phyloP scores from a whole-genome alignment of 2,329 filamentous ascomycete species.

The Stachybotrys chlorohalonatus region DNA sequence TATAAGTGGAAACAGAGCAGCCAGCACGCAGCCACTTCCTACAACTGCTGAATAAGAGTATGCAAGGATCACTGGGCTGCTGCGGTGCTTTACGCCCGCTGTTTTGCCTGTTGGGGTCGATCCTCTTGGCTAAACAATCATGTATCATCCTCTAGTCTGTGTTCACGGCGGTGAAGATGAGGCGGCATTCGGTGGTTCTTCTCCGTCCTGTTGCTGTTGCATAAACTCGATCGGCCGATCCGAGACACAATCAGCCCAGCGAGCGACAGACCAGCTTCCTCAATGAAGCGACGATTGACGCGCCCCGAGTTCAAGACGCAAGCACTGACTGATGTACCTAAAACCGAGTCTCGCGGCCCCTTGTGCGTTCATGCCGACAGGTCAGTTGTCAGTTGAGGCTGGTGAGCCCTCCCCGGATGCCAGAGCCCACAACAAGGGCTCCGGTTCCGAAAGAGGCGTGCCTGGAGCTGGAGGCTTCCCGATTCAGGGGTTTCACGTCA shows the following conservation, averaged over 20 bases:
- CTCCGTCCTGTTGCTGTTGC: background rate
- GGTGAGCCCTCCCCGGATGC: background rate
- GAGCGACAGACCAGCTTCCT: background rate
- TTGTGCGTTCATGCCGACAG: background rate
- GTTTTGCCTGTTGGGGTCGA: no score
- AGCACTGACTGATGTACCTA: background rate
- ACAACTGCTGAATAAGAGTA: no score
- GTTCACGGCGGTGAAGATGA: background rate
- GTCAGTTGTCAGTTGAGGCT: background rate
- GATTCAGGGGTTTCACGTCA: background rate
- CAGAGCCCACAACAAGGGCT: background rate
- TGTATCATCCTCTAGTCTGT: no score
- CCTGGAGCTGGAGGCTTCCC: background rate
- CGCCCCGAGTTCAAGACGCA: background rate
- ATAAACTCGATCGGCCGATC: background rate
- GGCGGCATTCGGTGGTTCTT: background rate
- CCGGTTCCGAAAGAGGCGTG: background rate
- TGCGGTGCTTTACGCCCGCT: no score
- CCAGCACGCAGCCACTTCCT: no score
- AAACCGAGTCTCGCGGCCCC: background rate
- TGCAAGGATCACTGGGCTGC: no score
- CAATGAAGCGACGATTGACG: background rate
- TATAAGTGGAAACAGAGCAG: no score
- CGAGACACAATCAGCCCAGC: background rate
- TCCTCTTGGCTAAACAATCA: no score